Base-by-base conservation (phyloP, 768 basidiomycete species). In the Trametes gibbosa region DNA sequence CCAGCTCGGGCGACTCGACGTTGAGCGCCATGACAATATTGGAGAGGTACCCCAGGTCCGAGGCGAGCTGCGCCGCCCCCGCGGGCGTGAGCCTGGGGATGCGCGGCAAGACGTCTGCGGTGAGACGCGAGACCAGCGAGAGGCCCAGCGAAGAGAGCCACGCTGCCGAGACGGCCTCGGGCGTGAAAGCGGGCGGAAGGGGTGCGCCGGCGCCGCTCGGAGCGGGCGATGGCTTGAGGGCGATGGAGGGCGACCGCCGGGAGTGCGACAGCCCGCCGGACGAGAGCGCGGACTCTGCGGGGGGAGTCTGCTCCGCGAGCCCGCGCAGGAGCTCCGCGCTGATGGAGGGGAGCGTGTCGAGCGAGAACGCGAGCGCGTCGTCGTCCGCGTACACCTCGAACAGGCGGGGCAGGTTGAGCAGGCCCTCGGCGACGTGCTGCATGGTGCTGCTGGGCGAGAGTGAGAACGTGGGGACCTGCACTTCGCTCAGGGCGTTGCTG, bases 341-440 rank as follows among this genome's bases (percentile, higher is more conserved):
- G 50, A 90, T 70, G 65, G 84, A 83, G 0, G 90, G 92, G 10
- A 98, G 75, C 5, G 89, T 92, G 48, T 88, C 85, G 40, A 98
- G 77, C 35, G 92, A 93, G 73, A 95, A 97, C 2, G 86, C 84
- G 9, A 98, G 80, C 10, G 92, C 91, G 60, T 95, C 93, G 70
- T 98, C 95, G 57, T 89, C 87, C 7, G 90, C 92, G 68, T 97
- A 96, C 17, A 95, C 89, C 72, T 98, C 95, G 68, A 98, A 97
- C 16, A 98, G 76, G 56, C 95, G 76, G 2, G 96, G 93, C 2
- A 99, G 83, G 74, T 96, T 97, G 32, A 98, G 79, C 34, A 99
- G 75, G n/a, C 95, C 94, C 68, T 98, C 97, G 2, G 92, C 90
- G 32, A 98, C 87, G 57, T 86, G 85, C 59, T 95, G 90, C 61